Percentiles rank a stretch among this genome's conserved stretches.
These are phyloP conservation scores for Ophiosphaerella narmari DNA, from an alignment of 2,329 filamentous ascomycete genomes.

Conservation along the genomic window DNA sequence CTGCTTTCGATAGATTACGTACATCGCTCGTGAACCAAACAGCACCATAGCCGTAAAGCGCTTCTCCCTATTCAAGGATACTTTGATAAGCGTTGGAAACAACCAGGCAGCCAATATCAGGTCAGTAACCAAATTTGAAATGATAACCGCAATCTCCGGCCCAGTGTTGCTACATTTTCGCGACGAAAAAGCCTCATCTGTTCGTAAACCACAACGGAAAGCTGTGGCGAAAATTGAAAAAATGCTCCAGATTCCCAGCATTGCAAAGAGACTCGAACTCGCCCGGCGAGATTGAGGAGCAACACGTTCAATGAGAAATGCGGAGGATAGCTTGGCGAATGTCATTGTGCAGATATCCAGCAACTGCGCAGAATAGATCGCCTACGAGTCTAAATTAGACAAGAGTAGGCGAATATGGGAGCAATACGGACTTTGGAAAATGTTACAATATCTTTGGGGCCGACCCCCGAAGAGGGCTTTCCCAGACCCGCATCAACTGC, in stretches of 20 bases:
- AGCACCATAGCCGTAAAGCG: conserved; percentile 11
- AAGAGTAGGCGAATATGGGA: no score
- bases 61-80: conserved; percentile 21
- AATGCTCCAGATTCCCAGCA: conserved; percentile 14
- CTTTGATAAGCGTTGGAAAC: conserved; percentile 22
- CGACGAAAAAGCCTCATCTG: conserved; percentile 8
- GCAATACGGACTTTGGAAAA: conserved; percentile 19
- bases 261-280: conserved; percentile 13
- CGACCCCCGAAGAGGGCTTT: conserved; percentile 6
- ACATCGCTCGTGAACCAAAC: conserved; percentile 22
- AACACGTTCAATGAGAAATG: conserved; percentile 23
- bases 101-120: conserved; percentile 30
- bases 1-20: not conserved
- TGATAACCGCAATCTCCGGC: conserved; percentile 20
- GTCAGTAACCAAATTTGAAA: conserved; percentile 27
- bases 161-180: conserved; percentile 16
- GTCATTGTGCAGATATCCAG: conserved; percentile 17
- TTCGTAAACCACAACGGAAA: conserved; percentile 23
- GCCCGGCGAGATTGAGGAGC: conserved; percentile 16
- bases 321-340: conserved; percentile 21
- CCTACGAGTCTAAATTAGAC: conserved; percentile 7
- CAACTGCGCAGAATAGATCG: conserved; percentile 13
- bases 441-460: conserved; percentile 1
- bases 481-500: conserved; percentile 22
- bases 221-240: conserved; percentile 16